Evolutionary conservation across 202 grass and related monocot species (phyloP).

Genomic region (Zizania palustris): DNA sequence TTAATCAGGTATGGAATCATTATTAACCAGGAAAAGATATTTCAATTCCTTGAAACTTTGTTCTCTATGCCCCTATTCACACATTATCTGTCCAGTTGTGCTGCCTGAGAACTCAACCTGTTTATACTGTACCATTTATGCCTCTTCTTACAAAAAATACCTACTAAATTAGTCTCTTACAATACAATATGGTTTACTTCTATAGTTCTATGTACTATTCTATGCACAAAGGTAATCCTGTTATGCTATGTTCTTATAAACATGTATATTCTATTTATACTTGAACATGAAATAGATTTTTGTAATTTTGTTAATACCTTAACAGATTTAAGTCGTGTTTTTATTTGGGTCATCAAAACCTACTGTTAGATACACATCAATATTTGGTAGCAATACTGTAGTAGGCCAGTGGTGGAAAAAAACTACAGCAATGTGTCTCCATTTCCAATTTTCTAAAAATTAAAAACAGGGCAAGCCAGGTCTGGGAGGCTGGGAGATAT

Average conservation of each 20-base stretch:
- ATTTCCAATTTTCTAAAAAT: too few relatives aligned
- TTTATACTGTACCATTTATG: constrained; percentile 14
- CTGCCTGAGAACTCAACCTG: not conserved
- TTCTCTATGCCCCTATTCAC: not conserved
- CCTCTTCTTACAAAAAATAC: constrained; percentile 3
- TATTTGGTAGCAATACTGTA: not conserved
- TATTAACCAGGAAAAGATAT: not conserved
- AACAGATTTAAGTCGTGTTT: not conserved
- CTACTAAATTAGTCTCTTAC: not conserved
- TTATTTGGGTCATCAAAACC: not conserved
- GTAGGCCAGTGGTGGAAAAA: not conserved
- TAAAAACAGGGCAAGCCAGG: too few relatives aligned
- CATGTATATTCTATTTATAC: not conserved
- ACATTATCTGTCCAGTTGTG: not conserved
- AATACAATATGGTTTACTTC: not conserved
- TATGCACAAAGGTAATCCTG: not conserved
- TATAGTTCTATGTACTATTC: not conserved
- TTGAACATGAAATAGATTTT: not conserved
- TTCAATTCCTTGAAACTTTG: not conserved
- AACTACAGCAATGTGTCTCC: not conserved
- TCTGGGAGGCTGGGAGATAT: too few relatives aligned
- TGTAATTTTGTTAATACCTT: too few relatives aligned
- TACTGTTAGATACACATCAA: too few relatives aligned
- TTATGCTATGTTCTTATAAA: not conserved
- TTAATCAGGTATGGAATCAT: constrained; percentile 75